Conservation (phyloP, 2,329 filamentous ascomycete species). For the Thelonectria blattea region DNA sequence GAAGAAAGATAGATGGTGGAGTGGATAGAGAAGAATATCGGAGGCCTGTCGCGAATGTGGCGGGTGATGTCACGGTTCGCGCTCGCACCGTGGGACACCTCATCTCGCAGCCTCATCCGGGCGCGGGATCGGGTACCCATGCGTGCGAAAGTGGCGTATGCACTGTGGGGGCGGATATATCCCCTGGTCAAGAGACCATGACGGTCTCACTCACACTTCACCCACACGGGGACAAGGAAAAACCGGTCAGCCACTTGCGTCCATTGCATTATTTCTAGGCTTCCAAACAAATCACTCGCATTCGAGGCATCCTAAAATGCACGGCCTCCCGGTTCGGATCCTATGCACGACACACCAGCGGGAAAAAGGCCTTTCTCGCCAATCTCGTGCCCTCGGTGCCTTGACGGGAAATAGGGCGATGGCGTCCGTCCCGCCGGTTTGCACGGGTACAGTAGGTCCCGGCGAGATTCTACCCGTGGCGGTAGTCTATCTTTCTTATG, state of each 20-base stretch:
- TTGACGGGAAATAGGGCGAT: slow-evolving; percentile 2
- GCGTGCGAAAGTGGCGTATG: not conserved
- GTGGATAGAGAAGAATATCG: not conserved
- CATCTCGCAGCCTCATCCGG: not conserved
- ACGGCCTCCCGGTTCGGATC: slow-evolving; percentile 15
- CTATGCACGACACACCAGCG: not conserved
- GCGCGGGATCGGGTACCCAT: not conserved
- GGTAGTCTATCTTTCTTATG: not conserved
- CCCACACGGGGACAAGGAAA: no score
- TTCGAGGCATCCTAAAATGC: not conserved
- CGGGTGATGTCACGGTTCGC: slow-evolving; percentile 17
- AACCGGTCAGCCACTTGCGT: not conserved
- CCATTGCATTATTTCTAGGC: not conserved
- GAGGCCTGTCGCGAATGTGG: slow-evolving; percentile 18
- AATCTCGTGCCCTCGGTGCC: slow-evolving; percentile 13
- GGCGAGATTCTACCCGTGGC: slow-evolving; percentile 4
- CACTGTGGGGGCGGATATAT: slow-evolving; percentile 16
- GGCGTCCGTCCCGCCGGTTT: not conserved
- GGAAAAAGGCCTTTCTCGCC: slow-evolving; percentile 4
- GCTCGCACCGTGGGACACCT: slow-evolving; percentile 9
- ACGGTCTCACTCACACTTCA: not conserved
- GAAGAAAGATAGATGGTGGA: not conserved
- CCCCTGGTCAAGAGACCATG: slow-evolving; percentile 31
- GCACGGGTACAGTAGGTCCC: not conserved
- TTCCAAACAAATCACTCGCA: slow-evolving; percentile 8